Base-by-base conservation (phyloP, 352 stramenopile species). In the Phytophthora fragariae region DNA sequence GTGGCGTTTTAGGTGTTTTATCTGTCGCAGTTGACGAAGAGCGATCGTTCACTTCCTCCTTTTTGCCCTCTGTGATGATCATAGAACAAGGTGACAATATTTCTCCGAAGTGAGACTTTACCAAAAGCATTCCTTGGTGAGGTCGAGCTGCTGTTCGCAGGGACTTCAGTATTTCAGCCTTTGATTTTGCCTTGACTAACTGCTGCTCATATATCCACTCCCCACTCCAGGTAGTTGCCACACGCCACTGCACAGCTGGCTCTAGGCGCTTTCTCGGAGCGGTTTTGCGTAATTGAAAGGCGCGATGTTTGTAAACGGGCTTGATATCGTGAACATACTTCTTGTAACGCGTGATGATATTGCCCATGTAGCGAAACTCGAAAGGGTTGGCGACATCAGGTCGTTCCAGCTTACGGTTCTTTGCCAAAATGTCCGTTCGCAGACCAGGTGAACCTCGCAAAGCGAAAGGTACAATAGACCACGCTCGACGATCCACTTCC, bases 361-460 rank as follows among this genome's bases (percentile, higher is more conserved):
- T 91, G 3, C 78, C 83, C 83, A 91, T 89, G 74, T 90, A 89
- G 6, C 77, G 75, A 63, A 89, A 92, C 52, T 90, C 81, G 46
- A 92, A 92, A 6, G 62, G 65, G 52, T 79, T 91, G 8, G 9
- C 8, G 1, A 59, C 46, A 29, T 47, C 29, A 6, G 81, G 81
- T 8, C 80, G 77, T 41, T 90, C 80, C 6, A 73, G 63, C 5
- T 57, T 57, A 12, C 78, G 77, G 71, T 92, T 92, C 12, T 54
- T 75, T 1, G 81, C 73, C 5, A 72, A 8, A n/a, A 81, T 69
- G 12, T 76, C 39, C 1, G 71, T 62, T 19, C 81, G 81, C 7
- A 92, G 56, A 0, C 83, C 84, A 31, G 84, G 84, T 1, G 84
- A 89, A 1, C 84, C 83, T 1, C 74, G 81, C 55, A 92, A 61